A percentile compares a stretch with the other conserved stretches of the same genome.
Evolutionary conservation across 2,329 filamentous ascomycete species (phyloP).

Genomic region (Scytalidium sp.): DNA sequence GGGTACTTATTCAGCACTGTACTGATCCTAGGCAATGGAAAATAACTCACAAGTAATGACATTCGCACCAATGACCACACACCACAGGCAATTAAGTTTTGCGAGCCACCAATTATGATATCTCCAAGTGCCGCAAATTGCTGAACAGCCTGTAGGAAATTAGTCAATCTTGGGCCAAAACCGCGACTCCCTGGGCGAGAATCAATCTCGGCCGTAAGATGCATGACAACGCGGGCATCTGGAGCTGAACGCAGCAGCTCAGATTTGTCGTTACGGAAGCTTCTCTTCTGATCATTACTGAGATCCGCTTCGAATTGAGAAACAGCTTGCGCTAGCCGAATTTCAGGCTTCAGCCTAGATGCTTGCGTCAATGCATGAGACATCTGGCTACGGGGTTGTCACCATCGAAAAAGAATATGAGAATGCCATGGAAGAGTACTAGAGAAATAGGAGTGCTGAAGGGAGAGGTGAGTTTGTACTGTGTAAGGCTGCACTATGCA

Average conservation of each 20-base stretch:
- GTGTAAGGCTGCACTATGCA: too few species aligned
- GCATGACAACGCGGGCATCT: slow-evolving; percentile 34
- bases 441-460: too few species aligned
- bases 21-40: neutral
- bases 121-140: slow-evolving; percentile 41
- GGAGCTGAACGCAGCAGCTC: slow-evolving; percentile 23
- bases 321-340: slow-evolving; percentile 38
- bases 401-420: too few species aligned
- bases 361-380: slow-evolving; percentile 5
- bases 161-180: slow-evolving; percentile 38
- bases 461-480: too few species aligned
- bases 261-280: slow-evolving; percentile 21
- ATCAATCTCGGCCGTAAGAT: slow-evolving; percentile 36
- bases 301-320: slow-evolving; percentile 36
- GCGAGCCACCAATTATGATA: slow-evolving; percentile 37
- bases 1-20: slow-evolving; percentile 11
- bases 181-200: slow-evolving; percentile 25
- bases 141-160: slow-evolving; percentile 37
- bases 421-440: too few species aligned
- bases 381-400: too few species aligned
- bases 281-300: slow-evolving; percentile 30
- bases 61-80: slow-evolving; percentile 43
- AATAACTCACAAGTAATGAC: slow-evolving; percentile 34
- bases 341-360: slow-evolving; percentile 29
- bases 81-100: slow-evolving; percentile 41